Base-by-base conservation (phyloP, 306 rosid species). In the Sicyos edulis region DNA sequence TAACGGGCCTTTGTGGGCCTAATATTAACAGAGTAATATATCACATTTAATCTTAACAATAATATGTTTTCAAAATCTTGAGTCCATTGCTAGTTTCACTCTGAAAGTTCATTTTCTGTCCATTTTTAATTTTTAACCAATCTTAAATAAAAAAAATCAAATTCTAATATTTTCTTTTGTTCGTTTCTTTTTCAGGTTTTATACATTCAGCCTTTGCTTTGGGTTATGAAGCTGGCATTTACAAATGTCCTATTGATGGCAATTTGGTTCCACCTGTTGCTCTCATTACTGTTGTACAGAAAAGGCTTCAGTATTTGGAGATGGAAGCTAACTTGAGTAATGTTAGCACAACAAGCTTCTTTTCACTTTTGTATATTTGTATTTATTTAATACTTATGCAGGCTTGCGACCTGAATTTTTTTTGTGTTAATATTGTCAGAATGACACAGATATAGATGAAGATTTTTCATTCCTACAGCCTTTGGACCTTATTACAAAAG, bases 271-370 rank as follows among this genome's bases (percentile, higher is more conserved):
- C 97, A 0, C 95, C 93, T 2, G 88, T 86, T 76, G 86, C 97
- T 72, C 97, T 93, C 40, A 81, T 93, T 80, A 88, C 88, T 62
- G 83, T 88, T 86, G 84, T 93, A 67, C 98, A 93, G 77, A 93
- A 93, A 80, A 97, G 98, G 52, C 89, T 93, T 74, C 97, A 90
- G 71, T 93, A 90, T 83, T 85, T 93, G 84, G 98, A 93, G 88
- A 90, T 90, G 98, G 98, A 93, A 80, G 98, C 92, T 63, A 93
- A 93, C 86, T 81, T 90, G 90, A 93, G 84, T 85, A 88, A 88
- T 87, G 97, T 93, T 82, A 93, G 96, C 79, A 84, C 79, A 72
- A 75, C 60, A 74, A 54, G 32, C 67, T 75, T 70, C 74, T 77
- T 65, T 71, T 63, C 74, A 34, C 55, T 9, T 74, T 6, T 37